Base-by-base conservation (phyloP, 2,329 filamentous ascomycete genomes). In the Alternaria postmessia region DNA sequence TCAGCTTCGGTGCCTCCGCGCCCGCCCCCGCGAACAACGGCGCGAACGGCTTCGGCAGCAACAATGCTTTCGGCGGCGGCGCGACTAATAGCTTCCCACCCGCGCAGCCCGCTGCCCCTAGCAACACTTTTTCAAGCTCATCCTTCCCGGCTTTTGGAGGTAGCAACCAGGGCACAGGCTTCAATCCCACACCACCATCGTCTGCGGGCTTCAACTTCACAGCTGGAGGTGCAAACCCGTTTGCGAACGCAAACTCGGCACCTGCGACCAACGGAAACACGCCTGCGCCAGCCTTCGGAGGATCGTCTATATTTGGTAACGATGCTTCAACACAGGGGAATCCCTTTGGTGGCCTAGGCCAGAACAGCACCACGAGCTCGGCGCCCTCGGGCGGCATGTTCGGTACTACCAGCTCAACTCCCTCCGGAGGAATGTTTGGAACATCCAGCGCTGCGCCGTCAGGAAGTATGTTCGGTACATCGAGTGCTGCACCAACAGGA, bases 141-240 rank as follows among this genome's bases (percentile, higher is more conserved):
- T 77, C 74, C 1, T 77, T 77, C 42, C 74, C 74, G 14, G 63
- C 72, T 4, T 76, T 77, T 47, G 74, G 74, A 42, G 69, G 62
- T 18, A 59, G 58, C 54, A 67, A 38, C 39, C 58, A 65, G 36
- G 62, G 48, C 52, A 63, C 65, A 42, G 51, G 41, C 59, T 76
- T 76, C 62, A 71, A 69, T 36, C 67, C 68, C 5, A 69, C 70
- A 42, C 64, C 72, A 5, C 72, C 71, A 8, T 57, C 69, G 5
- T 51, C 68, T 20, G 39, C 57, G 5, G 61, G 61, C 56, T 75
- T 76, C 65, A 71, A 71, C 61, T 76, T 78, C 61, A 67, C 67
- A 5, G 65, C 64, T 7, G 64, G 63, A 20, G 57, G 58, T 22
- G 64, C 57, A 36, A 75, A 69, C 47, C 70, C 70, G 16, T 75